phyloP scores from a whole-genome alignment of 2,329 filamentous ascomycete genomes.

The Colletotrichum limetticola region DNA sequence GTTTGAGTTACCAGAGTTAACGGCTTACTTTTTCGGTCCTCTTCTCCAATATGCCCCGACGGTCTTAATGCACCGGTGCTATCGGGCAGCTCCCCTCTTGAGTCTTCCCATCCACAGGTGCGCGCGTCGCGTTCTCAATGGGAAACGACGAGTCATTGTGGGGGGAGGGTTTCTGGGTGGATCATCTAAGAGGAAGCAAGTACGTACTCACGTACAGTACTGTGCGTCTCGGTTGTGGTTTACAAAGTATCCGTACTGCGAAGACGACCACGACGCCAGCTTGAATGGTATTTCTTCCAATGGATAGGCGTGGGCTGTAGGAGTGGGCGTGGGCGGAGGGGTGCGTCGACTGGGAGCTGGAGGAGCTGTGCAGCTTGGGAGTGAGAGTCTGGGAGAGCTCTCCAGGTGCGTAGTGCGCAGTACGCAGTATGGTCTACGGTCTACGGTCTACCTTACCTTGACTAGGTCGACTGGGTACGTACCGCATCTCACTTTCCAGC shows the following conservation, averaged over 20 bases:
- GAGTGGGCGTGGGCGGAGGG: neutral
- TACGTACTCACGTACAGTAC: neutral
- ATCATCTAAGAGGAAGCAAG: neutral
- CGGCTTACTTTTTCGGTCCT: neutral
- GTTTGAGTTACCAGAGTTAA: neutral
- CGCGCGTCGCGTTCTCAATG: neutral
- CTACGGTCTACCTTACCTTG: neutral
- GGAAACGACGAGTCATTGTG: constrained; percentile 30
- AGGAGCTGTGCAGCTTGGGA: neutral
- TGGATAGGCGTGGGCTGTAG: neutral
- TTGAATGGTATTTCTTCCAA: neutral
- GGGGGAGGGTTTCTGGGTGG: constrained; percentile 2
- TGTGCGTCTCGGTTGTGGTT: neutral
- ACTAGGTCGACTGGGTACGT: neutral
- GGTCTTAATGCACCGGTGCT: constrained; percentile 1
- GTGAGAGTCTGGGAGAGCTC: neutral
- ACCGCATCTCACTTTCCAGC: neutral
- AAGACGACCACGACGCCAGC: neutral
- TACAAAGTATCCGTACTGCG: neutral
- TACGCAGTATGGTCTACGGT: too few species aligned
- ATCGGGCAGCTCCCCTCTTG: neutral
- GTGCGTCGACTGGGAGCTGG: neutral
- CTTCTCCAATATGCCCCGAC: neutral
- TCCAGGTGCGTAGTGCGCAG: too few species aligned
- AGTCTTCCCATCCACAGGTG: neutral